Conservation (phyloP, 225 moss, liverwort and hornwort genomes). For the Straminergon stramineum region DNA sequence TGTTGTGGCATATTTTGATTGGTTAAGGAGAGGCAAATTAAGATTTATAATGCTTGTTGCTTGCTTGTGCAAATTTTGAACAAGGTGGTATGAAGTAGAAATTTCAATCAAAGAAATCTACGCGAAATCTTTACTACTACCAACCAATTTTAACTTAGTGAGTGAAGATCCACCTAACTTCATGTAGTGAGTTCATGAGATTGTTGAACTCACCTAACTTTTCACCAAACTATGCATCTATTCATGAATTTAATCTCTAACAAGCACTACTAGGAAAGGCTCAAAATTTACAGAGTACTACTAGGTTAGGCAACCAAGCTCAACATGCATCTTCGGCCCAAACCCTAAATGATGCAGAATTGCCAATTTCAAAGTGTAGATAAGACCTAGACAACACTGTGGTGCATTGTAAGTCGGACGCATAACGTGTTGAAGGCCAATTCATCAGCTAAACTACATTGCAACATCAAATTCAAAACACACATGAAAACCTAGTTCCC, state of each 20-base stretch:
- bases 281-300: too few species aligned
- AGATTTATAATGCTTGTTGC: rapidly evolving
- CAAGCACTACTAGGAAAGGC: too few species aligned
- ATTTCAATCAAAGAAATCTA: background rate
- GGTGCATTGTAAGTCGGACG: too few species aligned
- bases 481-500: too few species aligned
- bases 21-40: background rate
- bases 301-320: too few species aligned
- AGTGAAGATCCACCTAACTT: background rate
- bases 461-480: too few species aligned
- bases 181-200: background rate
- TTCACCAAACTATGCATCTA: background rate
- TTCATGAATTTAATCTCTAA: background rate
- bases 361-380: too few species aligned
- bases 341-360: too few species aligned
- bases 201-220: background rate
- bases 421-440: too few species aligned
- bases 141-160: background rate
- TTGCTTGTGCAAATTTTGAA: background rate
- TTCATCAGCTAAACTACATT: too few species aligned
- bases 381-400: too few species aligned
- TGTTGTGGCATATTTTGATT: rapidly evolving
- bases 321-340: too few species aligned
- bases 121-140: background rate
- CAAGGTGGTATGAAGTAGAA: background rate